Evolutionary conservation across 306 rosid species (phyloP).

Genomic region (Quercus variabilis): DNA sequence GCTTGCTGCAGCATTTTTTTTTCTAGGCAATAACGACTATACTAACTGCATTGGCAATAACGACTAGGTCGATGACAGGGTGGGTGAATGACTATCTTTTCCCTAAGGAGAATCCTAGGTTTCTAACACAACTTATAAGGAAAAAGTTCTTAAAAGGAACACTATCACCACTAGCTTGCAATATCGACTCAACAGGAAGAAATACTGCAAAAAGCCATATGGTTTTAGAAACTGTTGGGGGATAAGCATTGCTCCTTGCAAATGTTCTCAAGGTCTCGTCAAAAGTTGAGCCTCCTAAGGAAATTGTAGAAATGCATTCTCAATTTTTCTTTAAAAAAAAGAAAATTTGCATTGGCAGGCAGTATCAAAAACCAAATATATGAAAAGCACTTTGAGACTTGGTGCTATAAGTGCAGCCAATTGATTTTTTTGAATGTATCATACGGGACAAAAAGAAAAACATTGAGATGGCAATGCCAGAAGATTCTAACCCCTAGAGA

Average conservation of each 20-base stretch:
- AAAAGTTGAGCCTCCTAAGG: slow-evolving; percentile 64
- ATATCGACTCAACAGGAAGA: slow-evolving; percentile 70
- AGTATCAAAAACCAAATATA: slow-evolving; percentile 44
- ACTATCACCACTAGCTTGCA: slow-evolving; percentile 64
- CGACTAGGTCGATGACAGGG: slow-evolving; percentile 80
- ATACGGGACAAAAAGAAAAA: slow-evolving; percentile 84
- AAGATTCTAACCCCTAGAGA: neutral
- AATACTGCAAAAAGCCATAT: slow-evolving; percentile 59
- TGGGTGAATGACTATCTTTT: slow-evolving; percentile 69
- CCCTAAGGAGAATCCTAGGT: slow-evolving; percentile 58
- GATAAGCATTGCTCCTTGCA: slow-evolving; percentile 64
- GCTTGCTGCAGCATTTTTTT: neutral
- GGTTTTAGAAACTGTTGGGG: slow-evolving; percentile 70
- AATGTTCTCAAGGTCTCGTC: slow-evolving; percentile 74
- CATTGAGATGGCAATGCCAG: slow-evolving; percentile 21
- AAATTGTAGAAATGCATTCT: slow-evolving; percentile 56
- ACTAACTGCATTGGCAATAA: slow-evolving; percentile 39
- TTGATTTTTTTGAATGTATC: slow-evolving; percentile 57
- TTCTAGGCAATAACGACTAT: slow-evolving; percentile 8
- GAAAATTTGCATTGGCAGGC: slow-evolving; percentile 78
- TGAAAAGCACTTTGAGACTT: slow-evolving; percentile 34
- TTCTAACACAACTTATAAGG: slow-evolving; percentile 53
- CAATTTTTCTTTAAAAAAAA: slow-evolving; percentile 38
- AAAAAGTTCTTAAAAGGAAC: slow-evolving; percentile 65
- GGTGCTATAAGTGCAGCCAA: slow-evolving; percentile 22